These are phyloP conservation scores for Cadophora sp. DNA, from an alignment of 2,329 filamentous ascomycete species.

Conservation along the genomic window DNA sequence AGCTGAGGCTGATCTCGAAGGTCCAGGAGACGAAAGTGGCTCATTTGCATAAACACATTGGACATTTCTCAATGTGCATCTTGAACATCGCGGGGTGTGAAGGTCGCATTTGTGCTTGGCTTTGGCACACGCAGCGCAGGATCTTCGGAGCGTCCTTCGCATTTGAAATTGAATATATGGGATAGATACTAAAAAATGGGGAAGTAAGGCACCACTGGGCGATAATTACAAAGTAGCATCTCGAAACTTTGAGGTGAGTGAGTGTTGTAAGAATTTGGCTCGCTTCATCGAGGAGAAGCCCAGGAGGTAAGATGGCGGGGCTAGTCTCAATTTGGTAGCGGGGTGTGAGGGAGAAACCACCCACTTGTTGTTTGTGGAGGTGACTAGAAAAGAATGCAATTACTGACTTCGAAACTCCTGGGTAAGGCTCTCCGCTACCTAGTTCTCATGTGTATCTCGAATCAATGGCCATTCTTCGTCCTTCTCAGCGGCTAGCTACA, in stretches of 20 bases:
- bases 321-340: conserved; percentile 4
- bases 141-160: conserved; percentile 62
- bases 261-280: conserved; percentile 1
- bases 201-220: not conserved
- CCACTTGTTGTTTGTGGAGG: not conserved
- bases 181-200: too few species aligned
- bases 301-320: not conserved
- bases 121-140: conserved; percentile 61
- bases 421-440: too few species aligned
- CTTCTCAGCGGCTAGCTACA: too few species aligned
- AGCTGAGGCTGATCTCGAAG: not conserved
- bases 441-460: too few species aligned
- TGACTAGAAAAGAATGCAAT: too few species aligned
- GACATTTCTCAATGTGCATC: conserved; percentile 56
- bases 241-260: not conserved
- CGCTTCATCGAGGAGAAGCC: not conserved
- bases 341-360: not conserved
- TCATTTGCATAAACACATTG: conserved; percentile 61
- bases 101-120: conserved; percentile 63
- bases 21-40: conserved; percentile 43
- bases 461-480: too few species aligned
- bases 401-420: too few species aligned
- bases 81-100: conserved; percentile 58
- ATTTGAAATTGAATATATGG: conserved; percentile 44
- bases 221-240: not conserved